Evolutionary conservation across 306 rosid species (phyloP).

Genomic region (Cajanus cajan): DNA sequence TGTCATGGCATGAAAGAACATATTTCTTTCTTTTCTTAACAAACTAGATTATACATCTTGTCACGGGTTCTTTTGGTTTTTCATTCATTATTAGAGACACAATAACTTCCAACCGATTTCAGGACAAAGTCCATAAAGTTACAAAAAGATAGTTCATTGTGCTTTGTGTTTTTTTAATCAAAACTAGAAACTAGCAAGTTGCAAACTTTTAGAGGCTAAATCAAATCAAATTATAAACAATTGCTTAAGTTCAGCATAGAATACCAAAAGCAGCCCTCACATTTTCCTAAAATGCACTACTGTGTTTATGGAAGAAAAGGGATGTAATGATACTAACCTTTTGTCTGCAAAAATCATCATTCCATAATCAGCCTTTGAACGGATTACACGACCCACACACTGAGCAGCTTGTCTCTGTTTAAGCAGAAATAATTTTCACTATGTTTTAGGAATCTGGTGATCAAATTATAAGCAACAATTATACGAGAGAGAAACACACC

Average conservation of each 20-base stretch:
- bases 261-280: neutral
- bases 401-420: slow-evolving; percentile 97
- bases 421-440: slow-evolving; percentile 7
- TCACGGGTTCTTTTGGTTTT: neutral
- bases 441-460: neutral
- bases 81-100: neutral
- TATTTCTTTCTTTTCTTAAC: neutral
- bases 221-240: neutral
- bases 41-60: neutral
- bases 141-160: neutral
- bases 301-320: neutral
- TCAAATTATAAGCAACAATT: neutral
- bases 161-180: neutral
- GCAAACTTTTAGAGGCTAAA: neutral
- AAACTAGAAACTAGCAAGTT: neutral
- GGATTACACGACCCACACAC: slow-evolving; percentile 94
- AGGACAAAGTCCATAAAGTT: neutral
- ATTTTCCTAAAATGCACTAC: neutral
- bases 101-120: neutral
- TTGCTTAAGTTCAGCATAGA: neutral
- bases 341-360: slow-evolving; percentile 99
- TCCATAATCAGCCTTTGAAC: slow-evolving; percentile 97
- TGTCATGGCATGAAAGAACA: neutral
- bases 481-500: slow-evolving; percentile 41
- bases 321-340: slow-evolving; percentile 45